Evolutionary conservation across 495 filamentous ascomycete genomes (phyloP), one percentile per base, ranked within the genome.

Genomic region (Aeminium ludgeri): DNA sequence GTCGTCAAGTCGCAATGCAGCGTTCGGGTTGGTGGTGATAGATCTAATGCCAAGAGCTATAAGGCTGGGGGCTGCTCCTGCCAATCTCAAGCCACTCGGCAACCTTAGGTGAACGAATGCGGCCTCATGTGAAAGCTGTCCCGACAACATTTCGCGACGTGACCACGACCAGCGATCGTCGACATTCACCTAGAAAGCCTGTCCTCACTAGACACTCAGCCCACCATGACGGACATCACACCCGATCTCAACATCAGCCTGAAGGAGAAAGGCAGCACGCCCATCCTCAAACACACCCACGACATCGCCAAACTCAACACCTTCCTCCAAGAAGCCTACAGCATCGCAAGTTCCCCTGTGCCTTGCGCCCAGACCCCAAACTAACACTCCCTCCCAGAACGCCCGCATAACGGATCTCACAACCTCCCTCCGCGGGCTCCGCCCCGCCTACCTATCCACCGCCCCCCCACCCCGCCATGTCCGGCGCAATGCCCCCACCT

Each of bases 321-420:
- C 61, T 97, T 96, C 57, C 68, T 97, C 25, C 86, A 89, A 60
- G 91, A 96, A 65, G 89, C 89, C 35, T 84, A 93, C 61, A 72
- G 77, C 60, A 97, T 97, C 52, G 89, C 91, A 62, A 54, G 74
- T 53, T 38, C 17, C 43, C 34, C 40, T 30, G 44, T 44, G 30
- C 36, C 45, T 18, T n/a, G 12, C 5, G 5, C 5, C 17, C n/a
- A 18, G 4, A 35, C 23, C 6, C 20, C 28, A 18, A 18, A 38
- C 36, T 36, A 34, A 30, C 29, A 12, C 38, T 46, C 36, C 36
- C 30, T 1, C 36, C 1, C 52, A 96, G 89, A 89, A 91, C 57
- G 69, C 80, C 8, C 85, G 89, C 61, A 83, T 96, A 38, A 47
- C 68, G 38, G 80, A 75, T 35, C 74, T 97, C 33, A 71, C 77